Evolutionary conservation across 2,329 filamentous ascomycete species (phyloP), one percentile per base, ranked within the genome.

Genomic region (Aspergillus luchuensis): DNA sequence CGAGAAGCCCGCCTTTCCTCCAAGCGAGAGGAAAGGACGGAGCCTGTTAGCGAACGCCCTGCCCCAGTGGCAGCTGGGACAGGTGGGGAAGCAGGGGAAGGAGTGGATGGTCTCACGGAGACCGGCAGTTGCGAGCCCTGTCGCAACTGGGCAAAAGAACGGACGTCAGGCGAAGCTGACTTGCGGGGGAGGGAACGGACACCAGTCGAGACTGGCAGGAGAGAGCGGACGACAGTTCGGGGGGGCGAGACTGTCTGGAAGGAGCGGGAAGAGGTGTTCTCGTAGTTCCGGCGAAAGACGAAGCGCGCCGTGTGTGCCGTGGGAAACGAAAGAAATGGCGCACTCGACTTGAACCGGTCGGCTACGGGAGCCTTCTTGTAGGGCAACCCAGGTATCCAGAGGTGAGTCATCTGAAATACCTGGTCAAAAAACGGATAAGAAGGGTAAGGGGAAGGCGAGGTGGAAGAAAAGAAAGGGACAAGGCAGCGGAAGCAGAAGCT

Each of bases 91-190:
- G 56, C 47, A 41, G 63, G 39, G 45, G 54, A 56, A 52, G 30
- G 56, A 58, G 56, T 13, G 45, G 49, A 23, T 30, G 54, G 43
- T 41, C 48, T 57, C 28, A 60, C 47, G 10, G 57, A 63, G 58
- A 66, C 38, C 36, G 67, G 63, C 17, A 69, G 63, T 58, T 63
- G 63, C 10, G 67, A 67, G 15, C 63, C 62, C 39, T 60, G 56
- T 43, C 63, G 55, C 49, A 57, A 47, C 59, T 59, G 55, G 41
- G 41, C 41, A 45, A 45, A 45, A 21, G 41, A 45, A 21, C 41
- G 41, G 41, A 23, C 41, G 19, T 19, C 41, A 45, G 41, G 10
- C 33, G 33, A 45, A 23, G 41, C 41, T 45, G 17, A 19, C 49
- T 36, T 36, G 33, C 33, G 55, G 41, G 41, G 10, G 13, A 45